Evolutionary conservation across 179 eudicot genomes (phyloP).

Genomic region (Amaranthus tricolor): DNA sequence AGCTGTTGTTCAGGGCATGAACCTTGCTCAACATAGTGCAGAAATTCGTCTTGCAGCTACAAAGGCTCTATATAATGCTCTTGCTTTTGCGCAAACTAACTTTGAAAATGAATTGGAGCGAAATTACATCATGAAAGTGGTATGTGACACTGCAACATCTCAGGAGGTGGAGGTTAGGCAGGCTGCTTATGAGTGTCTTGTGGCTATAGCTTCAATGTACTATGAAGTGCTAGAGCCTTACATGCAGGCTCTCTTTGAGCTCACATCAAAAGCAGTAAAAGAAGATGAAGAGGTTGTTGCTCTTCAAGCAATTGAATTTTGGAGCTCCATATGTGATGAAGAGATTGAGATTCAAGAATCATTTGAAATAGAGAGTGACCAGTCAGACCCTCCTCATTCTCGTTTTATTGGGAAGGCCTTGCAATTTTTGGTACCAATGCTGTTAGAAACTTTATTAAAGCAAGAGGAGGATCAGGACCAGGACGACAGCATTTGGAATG

Average conservation of each 20-base stretch:
- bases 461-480: constrained; percentile 97
- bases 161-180: constrained; percentile 68
- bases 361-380: constrained; percentile 44
- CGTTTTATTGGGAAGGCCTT: constrained; percentile 79
- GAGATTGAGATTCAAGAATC: constrained; percentile 80
- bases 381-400: constrained; percentile 55
- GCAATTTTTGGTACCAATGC: constrained; percentile 62
- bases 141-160: constrained; percentile 72
- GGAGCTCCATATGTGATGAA: constrained; percentile 98
- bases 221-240: constrained; percentile 79
- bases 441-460: constrained; percentile 79
- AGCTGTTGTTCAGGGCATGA: constrained; percentile 96
- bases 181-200: constrained; percentile 90
- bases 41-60: constrained; percentile 86
- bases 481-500: constrained; percentile 83
- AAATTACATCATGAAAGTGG: constrained; percentile 77
- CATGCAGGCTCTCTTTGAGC: constrained; percentile 75
- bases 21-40: constrained; percentile 45
- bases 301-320: constrained; percentile 91
- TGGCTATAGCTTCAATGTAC: constrained; percentile 85
- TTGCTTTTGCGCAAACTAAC: constrained; percentile 86
- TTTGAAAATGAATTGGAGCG: constrained; percentile 89
- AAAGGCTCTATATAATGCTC: constrained; percentile 81
- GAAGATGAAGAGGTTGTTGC: constrained; percentile 86
- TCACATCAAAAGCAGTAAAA: constrained; percentile 75